Conservation (phyloP, 352 stramenopile genomes). For the Phytophthora crassamura region DNA sequence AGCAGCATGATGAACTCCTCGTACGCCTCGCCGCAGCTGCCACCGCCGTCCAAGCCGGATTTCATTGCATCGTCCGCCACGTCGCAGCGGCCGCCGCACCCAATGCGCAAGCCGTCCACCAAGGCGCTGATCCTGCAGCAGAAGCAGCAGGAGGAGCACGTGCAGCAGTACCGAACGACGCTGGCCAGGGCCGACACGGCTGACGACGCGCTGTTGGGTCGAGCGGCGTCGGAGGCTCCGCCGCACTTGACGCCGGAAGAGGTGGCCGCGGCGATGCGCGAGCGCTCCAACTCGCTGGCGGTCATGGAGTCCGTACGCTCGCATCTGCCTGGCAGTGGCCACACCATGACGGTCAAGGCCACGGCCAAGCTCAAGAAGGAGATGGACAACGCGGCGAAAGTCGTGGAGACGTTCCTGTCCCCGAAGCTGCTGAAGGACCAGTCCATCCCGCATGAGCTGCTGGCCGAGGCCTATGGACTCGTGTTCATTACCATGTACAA, state of each 20-base stretch:
- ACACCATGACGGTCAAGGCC: slow-evolving; percentile 67
- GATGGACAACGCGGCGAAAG: slow-evolving; percentile 65
- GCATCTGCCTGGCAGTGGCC: slow-evolving; percentile 30
- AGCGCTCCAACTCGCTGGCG: slow-evolving; percentile 68
- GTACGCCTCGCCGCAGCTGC: slow-evolving; percentile 7
- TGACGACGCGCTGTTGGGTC: slow-evolving; percentile 44
- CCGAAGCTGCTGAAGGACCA: slow-evolving; percentile 82
- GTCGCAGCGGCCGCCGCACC: slow-evolving; percentile 18
- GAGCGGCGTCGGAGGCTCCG: slow-evolving; percentile 15
- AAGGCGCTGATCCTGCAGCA: slow-evolving; percentile 63
- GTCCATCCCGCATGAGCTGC: slow-evolving; percentile 79
- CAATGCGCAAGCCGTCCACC: slow-evolving; percentile 44
- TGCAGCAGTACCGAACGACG: slow-evolving; percentile 25
- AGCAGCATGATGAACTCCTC: slow-evolving; percentile 29
- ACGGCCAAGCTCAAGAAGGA: slow-evolving; percentile 66
- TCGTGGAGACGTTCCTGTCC: slow-evolving; percentile 77
- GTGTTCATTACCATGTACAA: slow-evolving; percentile 89
- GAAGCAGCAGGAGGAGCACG: slow-evolving; percentile 31
- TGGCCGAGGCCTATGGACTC: slow-evolving; percentile 76
- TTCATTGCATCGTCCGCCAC: slow-evolving; percentile 21
- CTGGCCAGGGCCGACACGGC: slow-evolving; percentile 53
- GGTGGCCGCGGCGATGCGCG: slow-evolving; percentile 46
- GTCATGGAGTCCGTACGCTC: slow-evolving; percentile 43
- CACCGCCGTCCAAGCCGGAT: slow-evolving; percentile 3
- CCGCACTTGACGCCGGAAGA: slow-evolving; percentile 25